Evolutionary conservation across 2,329 filamentous ascomycete genomes (phyloP).

Genomic region (Clonostachys chloroleuca): DNA sequence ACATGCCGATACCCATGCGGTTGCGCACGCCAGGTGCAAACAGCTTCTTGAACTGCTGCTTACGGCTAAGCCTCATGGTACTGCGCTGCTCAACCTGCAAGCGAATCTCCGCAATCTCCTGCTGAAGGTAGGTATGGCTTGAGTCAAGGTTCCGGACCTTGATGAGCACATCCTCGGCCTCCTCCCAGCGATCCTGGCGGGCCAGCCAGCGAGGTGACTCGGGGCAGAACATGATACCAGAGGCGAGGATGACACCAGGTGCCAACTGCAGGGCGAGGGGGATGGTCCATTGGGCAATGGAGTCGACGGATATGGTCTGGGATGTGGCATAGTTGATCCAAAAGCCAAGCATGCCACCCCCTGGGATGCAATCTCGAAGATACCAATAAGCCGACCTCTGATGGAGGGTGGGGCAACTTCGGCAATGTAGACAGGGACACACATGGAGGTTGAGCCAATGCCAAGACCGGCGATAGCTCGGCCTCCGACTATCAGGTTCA

Average conservation of each 20-base stretch:
- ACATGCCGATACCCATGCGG: conserved; percentile 38
- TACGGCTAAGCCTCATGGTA: conserved; percentile 15
- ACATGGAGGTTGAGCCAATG: conserved; percentile 43
- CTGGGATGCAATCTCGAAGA: conserved; percentile 37
- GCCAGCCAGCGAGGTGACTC: conserved; percentile 55
- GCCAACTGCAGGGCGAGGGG: conserved; percentile 50
- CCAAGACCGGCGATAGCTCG: conserved; percentile 48
- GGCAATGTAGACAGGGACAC: conserved; percentile 37
- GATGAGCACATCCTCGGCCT: conserved; percentile 18
- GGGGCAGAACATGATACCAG: conserved; percentile 48
- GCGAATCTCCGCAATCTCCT: conserved; percentile 39
- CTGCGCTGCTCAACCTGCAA: conserved; percentile 43
- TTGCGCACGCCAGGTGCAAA: conserved; percentile 30
- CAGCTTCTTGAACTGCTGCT: conserved; percentile 21
- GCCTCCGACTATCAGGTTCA: conserved; percentile 36
- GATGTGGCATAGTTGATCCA: conserved; percentile 22
- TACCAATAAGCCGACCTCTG: conserved; percentile 43
- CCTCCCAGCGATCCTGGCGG: conserved; percentile 49
- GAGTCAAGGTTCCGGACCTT: conserved; percentile 19
- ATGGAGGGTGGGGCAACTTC: conserved; percentile 42
- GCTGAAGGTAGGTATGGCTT: conserved; percentile 17
- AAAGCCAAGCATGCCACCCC: conserved; percentile 29
- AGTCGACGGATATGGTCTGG: conserved; percentile 18
- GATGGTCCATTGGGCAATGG: conserved; percentile 36
- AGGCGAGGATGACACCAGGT: conserved; percentile 44